Evolutionary conservation across 805 yeast genomes (phyloP).

Genomic region (Maudiozyma bulderi): DNA sequence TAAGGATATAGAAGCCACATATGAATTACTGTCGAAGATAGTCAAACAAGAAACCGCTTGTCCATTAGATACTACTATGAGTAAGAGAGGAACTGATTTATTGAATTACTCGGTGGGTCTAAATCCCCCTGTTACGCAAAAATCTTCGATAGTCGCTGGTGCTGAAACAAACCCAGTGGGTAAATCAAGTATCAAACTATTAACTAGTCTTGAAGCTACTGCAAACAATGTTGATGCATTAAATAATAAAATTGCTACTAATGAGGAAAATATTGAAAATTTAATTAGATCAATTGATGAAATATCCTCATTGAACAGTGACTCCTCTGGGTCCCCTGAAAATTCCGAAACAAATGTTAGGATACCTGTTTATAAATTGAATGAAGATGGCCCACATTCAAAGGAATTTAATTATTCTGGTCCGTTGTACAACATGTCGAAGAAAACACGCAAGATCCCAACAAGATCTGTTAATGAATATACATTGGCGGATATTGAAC

Average conservation of each 20-base stretch:
- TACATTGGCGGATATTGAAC: conserved; percentile 40
- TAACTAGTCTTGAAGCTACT: conserved; percentile 6
- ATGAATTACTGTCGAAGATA: conserved; percentile 53
- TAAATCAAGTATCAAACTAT: conserved; percentile 5
- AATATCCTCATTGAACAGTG: background rate
- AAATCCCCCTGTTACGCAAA: background rate
- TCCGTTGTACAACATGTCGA: conserved; percentile 35
- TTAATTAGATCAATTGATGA: conserved; percentile 40
- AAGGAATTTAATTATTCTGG: conserved; percentile 43
- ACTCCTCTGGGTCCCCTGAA: background rate
- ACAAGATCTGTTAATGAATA: conserved; percentile 33
- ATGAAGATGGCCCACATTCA: background rate
- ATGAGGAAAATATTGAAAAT: conserved; percentile 23
- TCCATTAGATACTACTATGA: background rate
- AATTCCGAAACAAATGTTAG: background rate
- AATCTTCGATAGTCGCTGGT: background rate
- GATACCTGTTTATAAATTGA: conserved; percentile 14
- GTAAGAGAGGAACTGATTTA: conserved; percentile 1
- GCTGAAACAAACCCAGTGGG: background rate
- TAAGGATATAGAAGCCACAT: conserved; percentile 68
- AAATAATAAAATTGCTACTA: background rate
- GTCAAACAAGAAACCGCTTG: conserved; percentile 34
- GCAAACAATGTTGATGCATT: too few species aligned
- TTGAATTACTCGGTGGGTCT: conserved; percentile 2
- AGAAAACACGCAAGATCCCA: background rate